A percentile compares a stretch with the other conserved stretches of the same genome.
These are phyloP conservation scores for Phytophthora meadii DNA, from an alignment of 352 stramenopile species.

Conservation along the genomic window DNA sequence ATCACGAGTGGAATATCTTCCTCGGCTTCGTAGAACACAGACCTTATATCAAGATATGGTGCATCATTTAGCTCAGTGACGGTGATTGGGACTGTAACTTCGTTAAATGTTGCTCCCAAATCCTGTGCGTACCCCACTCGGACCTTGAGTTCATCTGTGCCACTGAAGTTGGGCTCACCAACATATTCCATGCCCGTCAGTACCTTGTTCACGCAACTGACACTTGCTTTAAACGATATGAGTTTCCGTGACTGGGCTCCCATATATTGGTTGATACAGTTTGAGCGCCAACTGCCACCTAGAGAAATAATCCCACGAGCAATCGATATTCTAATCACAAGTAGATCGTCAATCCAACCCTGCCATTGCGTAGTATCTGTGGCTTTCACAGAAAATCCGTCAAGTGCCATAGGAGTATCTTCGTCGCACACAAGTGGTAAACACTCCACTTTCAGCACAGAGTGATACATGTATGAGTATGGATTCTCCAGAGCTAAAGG, in stretches of 20 bases:
- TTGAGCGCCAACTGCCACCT: constrained; percentile 17
- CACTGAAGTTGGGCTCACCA: constrained; percentile 53
- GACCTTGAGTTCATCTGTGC: constrained; percentile 50
- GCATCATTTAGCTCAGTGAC: constrained; percentile 72
- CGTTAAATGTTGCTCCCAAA: constrained; percentile 26
- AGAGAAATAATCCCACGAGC: constrained; percentile 39
- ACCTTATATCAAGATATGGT: constrained; percentile 49
- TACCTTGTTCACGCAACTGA: constrained; percentile 49
- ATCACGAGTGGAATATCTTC: constrained; percentile 69
- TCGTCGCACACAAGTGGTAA: constrained; percentile 50
- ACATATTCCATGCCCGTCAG: constrained; percentile 46
- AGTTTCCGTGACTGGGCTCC: not conserved
- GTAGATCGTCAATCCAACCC: constrained; percentile 11
- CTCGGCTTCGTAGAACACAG: constrained; percentile 51
- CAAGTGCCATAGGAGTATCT: constrained; percentile 43
- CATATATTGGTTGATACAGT: constrained; percentile 37
- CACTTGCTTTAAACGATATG: constrained; percentile 36
- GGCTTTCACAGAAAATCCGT: constrained; percentile 46
- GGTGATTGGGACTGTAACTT: constrained; percentile 50
- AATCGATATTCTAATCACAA: constrained; percentile 43
- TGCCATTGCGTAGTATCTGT: constrained; percentile 30
- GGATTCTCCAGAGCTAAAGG: constrained; percentile 30
- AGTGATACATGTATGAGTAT: constrained; percentile 49
- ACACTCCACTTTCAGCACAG: constrained; percentile 45
- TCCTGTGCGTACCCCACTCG: constrained; percentile 23